Evolutionary conservation across 176 grass and related monocot species (phyloP).

Genomic region (Pontederia crassipes): DNA sequence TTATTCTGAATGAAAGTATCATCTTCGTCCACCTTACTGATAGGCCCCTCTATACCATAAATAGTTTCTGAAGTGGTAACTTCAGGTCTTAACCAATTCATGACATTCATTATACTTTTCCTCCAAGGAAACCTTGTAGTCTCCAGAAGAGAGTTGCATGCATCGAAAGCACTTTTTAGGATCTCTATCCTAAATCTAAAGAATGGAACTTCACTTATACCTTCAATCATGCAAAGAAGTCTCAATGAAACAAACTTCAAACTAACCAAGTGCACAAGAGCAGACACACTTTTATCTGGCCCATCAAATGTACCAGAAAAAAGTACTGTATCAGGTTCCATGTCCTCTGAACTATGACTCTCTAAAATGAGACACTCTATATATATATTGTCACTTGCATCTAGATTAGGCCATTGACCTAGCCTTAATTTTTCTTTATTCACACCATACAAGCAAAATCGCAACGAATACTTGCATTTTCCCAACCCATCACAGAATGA

Average conservation of each 20-base stretch:
- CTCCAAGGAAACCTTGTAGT: slow-evolving; percentile 67
- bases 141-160: slow-evolving; percentile 60
- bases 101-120: slow-evolving; percentile 80
- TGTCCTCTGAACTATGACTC: neutral
- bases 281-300: slow-evolving; percentile 59
- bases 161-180: slow-evolving; percentile 42
- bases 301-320: slow-evolving; percentile 63
- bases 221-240: slow-evolving; percentile 17
- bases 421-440: slow-evolving; percentile 51
- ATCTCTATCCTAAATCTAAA: slow-evolving; percentile 63
- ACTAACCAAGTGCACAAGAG: slow-evolving; percentile 56
- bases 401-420: slow-evolving; percentile 64
- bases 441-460: slow-evolving; percentile 43
- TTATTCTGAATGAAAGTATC: slow-evolving; percentile 19
- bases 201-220: slow-evolving; percentile 2
- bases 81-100: slow-evolving; percentile 80
- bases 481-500: slow-evolving; percentile 18
- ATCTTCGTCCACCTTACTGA: slow-evolving; percentile 18
- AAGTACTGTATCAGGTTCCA: slow-evolving; percentile 7
- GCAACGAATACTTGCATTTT: slow-evolving; percentile 38
- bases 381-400: slow-evolving; percentile 35
- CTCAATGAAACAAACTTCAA: slow-evolving; percentile 51
- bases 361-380: slow-evolving; percentile 35
- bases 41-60: slow-evolving; percentile 37
- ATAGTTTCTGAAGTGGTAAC: slow-evolving; percentile 46